Evolutionary conservation across 78 protist genomes (phyloP).

Genomic region (Protostelium mycophagum): DNA sequence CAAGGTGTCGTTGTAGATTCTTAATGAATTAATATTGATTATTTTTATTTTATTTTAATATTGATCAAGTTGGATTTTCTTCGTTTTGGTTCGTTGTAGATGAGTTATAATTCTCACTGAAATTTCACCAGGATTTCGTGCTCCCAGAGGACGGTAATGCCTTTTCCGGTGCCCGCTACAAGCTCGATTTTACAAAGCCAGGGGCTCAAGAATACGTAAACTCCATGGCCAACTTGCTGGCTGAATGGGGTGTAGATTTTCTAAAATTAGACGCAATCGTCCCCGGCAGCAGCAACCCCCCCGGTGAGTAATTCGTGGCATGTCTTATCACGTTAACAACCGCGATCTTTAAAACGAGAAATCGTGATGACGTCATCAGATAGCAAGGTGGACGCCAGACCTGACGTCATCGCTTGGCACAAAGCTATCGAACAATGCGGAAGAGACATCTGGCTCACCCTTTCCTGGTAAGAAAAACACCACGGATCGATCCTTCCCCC

Average conservation of each 20-base stretch:
- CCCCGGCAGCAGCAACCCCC: too few species aligned
- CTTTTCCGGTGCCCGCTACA: not conserved
- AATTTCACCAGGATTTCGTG: not conserved
- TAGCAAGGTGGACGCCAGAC: not conserved
- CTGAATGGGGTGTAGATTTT: not conserved
- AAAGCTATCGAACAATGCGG: not conserved
- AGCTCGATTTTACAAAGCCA: not conserved
- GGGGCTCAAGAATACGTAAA: not conserved
- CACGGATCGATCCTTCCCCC: too few species aligned
- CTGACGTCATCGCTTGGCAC: constrained; percentile 1
- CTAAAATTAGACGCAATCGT: not conserved
- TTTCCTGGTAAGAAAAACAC: too few species aligned
- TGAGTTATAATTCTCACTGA: too few species aligned
- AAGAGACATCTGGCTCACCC: not conserved
- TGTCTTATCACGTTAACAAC: not conserved
- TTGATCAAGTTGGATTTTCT: too few species aligned
- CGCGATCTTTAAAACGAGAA: not conserved
- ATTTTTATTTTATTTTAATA: too few species aligned
- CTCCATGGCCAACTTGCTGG: not conserved
- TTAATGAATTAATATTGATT: too few species aligned
- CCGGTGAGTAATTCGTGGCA: not conserved
- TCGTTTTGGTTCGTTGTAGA: too few species aligned
- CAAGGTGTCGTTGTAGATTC: too few species aligned
- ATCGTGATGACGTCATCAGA: not conserved
- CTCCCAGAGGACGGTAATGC: not conserved